Base-by-base conservation (phyloP, 352 stramenopile genomes). In the Phytophthora capsici region DNA sequence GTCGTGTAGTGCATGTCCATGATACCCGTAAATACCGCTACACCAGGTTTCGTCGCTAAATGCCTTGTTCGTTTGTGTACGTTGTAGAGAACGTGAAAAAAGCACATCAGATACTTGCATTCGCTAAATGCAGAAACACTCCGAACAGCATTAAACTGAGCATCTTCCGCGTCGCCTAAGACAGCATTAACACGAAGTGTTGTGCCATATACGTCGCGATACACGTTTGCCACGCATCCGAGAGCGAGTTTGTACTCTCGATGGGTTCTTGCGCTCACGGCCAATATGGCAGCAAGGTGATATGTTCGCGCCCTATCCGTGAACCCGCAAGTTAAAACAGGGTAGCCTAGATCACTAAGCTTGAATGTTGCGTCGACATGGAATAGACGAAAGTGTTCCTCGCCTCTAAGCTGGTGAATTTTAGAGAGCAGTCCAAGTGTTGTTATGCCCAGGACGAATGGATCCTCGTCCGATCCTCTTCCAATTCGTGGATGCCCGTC, bases 1-100 rank as follows among this genome's bases (percentile, higher is more conserved):
- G 14, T 22, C 5, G 28, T 54, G 23, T 23, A 53, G 12, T 48
- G 54, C 54, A 49, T 53, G 53, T 61, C 53, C 52, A 60, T 52
- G 12, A 51, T 51, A 0, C 52, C 51, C 6, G 23, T 34, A n/a
- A 61, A 61, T 17, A 46, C 20, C 5, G 40, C 38, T 36, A 12
- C 32, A 28, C 3, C 1, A 61, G 28, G 17, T 61, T n/a, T n/a
- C n/a, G n/a, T n/a, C n/a, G n/a, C n/a, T n/a, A n/a, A n/a, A n/a
- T 28, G 17, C 13, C 28, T 30, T 14, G 40, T 60, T 7, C 30
- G 5, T 16, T 61, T 52, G 28, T 61, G 53, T n/a, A 46, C 53
- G 19, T 52, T 61, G 30, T 51, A 61, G 2, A 52, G 20, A 1
- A 28, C 38, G 45, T 41, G 34, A 41, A 41, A 17, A 41, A 20